phyloP scores from a whole-genome alignment of 2,329 filamentous ascomycete species.

The Gremmenia infestans region DNA sequence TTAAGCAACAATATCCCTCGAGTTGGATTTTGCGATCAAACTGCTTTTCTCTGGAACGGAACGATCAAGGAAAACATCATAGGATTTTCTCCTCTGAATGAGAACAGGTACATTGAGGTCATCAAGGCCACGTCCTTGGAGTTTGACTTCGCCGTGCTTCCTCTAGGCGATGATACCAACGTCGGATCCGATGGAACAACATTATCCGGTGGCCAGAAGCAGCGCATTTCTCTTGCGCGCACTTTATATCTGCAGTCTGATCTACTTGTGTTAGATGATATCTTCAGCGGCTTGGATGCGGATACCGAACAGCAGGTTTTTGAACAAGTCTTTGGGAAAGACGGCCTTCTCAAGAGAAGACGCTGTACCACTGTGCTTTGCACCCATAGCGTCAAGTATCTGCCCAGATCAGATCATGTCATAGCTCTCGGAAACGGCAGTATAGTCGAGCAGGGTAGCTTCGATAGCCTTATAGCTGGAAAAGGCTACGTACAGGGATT shows the following conservation, averaged over 20 bases:
- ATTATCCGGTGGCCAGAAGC: conserved; percentile 14
- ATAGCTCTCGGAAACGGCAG: conserved; percentile 32
- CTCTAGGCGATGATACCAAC: conserved; percentile 18
- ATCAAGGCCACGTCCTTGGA: conserved; percentile 20
- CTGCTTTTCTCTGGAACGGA: conserved; percentile 39
- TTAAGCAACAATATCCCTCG: conserved; percentile 11
- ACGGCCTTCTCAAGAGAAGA: conserved; percentile 13
- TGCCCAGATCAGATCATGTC: conserved; percentile 36
- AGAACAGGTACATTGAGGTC: conserved; percentile 23
- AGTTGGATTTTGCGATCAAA: conserved; percentile 40
- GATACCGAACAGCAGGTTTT: conserved; percentile 11
- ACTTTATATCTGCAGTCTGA: conserved; percentile 6
- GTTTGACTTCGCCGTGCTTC: conserved; percentile 20
- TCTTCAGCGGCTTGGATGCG: conserved; percentile 23
- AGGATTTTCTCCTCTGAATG: conserved; percentile 25
- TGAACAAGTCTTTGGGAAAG: conserved; percentile 5
- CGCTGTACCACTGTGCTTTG: conserved; percentile 33
- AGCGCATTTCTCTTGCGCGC: conserved; percentile 23
- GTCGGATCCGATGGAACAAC: conserved; percentile 19
- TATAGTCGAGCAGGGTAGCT: conserved; percentile 35
- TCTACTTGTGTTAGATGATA: conserved; percentile 18
- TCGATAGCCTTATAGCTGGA: conserved; percentile 21
- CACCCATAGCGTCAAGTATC: conserved; percentile 25
- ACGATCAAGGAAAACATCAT: conserved; percentile 37
- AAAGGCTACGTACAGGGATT: conserved; percentile 26